Evolutionary conservation across 164 flowering plant species (phyloP), one percentile per base, ranked within the genome.

Genomic region (Hamamelis virginiana): DNA sequence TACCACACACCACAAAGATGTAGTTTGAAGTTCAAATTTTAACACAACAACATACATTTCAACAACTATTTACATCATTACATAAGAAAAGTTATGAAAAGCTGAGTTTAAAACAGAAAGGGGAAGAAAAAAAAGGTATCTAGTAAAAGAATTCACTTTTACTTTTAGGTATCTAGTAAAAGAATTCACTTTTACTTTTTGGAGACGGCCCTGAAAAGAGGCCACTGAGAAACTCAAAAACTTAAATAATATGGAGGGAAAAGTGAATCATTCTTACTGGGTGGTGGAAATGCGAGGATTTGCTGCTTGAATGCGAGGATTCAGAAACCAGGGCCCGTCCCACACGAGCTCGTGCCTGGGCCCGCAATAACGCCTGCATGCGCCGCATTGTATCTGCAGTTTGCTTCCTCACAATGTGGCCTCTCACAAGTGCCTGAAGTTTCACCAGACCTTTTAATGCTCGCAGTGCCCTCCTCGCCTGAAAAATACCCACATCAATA

Each of bases 371-470:
- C 0, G 86, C 83, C n/a, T 89, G 89, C 82, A 87, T 81, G 15
- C 80, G 57, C 1, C 77, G 69, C 68, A 80, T 22, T 67, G 66
- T 74, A 41, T 84, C 81, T n/a, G 83, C 77, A 9, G 83, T 83
- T 52, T 73, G 74, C 78, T 81, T 85, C 78, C 94, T 81, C 74
- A 83, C 81, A 59, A 89, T 87, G 67, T 87, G 80, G 18, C 94
- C 94, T 68, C 94, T 81, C 0, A 85, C 91, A 0, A 84, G 71
- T 15, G 94, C 94, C 59, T 89, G 94, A 33, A 89, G 81, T 75
- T 73, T 85, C 59, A 89, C 94, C 53, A 89, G 66, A 65, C 80
- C 91, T 70, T 75, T 89, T 63, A 87, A 61, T 33, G 94, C 94
- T 38, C 87, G 73, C 66, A 89, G 67, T 4, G 94, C 94, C 48